A percentile compares a stretch with the other conserved stretches of the same genome.
These are phyloP conservation scores for Pyrenophora seminiperda DNA, from an alignment of 2,329 filamentous ascomycete genomes.

Conservation along the genomic window DNA sequence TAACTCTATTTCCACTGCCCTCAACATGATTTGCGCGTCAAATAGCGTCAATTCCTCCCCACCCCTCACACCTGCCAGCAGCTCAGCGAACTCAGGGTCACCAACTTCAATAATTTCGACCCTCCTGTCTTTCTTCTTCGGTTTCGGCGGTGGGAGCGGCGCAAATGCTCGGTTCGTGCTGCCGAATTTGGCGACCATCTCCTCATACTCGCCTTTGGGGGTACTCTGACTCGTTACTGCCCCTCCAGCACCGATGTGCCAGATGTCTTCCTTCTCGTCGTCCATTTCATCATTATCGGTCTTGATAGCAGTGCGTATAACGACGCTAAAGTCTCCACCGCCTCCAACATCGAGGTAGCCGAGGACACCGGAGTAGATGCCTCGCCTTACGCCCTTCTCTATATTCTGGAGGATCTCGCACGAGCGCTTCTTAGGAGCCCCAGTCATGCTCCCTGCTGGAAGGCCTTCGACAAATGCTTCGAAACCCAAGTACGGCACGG, in stretches of 20 bases:
- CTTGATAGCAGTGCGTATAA: conserved; percentile 79
- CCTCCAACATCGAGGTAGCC: conserved; percentile 89
- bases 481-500: conserved; percentile 60
- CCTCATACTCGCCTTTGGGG: conserved; percentile 79
- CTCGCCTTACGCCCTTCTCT: conserved; percentile 67
- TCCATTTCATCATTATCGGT: conserved; percentile 33
- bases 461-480: conserved; percentile 78
- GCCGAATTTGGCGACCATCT: conserved; percentile 68
- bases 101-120: conserved; percentile 27
- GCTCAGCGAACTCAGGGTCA: conserved; percentile 26
- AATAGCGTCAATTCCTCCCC: conserved; percentile 23
- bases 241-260: conserved; percentile 87
- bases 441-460: conserved; percentile 94
- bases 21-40: conserved; percentile 27
- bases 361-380: conserved; percentile 85
- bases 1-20: conserved; percentile 22
- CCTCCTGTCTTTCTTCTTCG: conserved; percentile 14
- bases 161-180: conserved; percentile 41
- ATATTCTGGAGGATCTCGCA: conserved; percentile 79
- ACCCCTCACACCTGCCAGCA: conserved; percentile 24
- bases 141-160: conserved; percentile 19
- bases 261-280: conserved; percentile 58
- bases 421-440: conserved; percentile 89
- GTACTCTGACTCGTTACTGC: conserved; percentile 87
- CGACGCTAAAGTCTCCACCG: conserved; percentile 86